Base-by-base conservation (phyloP, 2,329 filamentous ascomycete genomes). In the Sclerotinia glacialis region DNA sequence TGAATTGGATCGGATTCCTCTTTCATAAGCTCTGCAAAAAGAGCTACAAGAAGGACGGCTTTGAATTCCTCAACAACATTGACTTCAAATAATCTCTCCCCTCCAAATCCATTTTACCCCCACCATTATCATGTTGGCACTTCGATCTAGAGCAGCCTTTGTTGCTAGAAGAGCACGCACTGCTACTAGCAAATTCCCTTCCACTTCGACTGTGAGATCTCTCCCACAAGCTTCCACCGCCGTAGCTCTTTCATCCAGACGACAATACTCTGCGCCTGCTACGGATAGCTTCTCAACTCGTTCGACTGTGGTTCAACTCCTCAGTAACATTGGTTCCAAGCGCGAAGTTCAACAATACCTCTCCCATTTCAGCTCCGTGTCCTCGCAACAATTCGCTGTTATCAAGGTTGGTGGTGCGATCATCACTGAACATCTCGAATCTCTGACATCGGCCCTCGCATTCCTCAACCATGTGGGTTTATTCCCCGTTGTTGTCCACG, bases 351-450 rank as follows among this genome's bases (percentile, higher is more conserved):
- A 97, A 82, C 94, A 98, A 80, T 98, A 98, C 79, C 88, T 98
- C 68, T 95, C 93, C 72, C 93, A 98, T 78, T 99, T 99, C 83
- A 95, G 90, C 73, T 97, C 93, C 44, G 93, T 97, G 69, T 95
- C 93, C 54, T 96, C 93, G 46, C 93, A 98, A 81, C 93, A 96
- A 77, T 99, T 98, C 78, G 94, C 93, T 72, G 94, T 99, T 59
- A 96, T 99, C 80, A 99, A 99, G 83, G 94, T 98, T 66, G 95
- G 94, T 69, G 95, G 94, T 69, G 95, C 94, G 70, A 97, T 98
- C 75, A 85, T 99, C 75, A 96, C 92, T 68, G 93, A 98, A 77
- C 90, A 97, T 79, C 85, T 98, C 66, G 91, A 97, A 78, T 93
- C 93, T 75, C 86, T 99, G 66, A 96, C 92, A 76, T 89, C 90